These are phyloP conservation scores for Xylaria sp. DNA, from an alignment of 2,329 filamentous ascomycete genomes.

Conservation along the genomic window DNA sequence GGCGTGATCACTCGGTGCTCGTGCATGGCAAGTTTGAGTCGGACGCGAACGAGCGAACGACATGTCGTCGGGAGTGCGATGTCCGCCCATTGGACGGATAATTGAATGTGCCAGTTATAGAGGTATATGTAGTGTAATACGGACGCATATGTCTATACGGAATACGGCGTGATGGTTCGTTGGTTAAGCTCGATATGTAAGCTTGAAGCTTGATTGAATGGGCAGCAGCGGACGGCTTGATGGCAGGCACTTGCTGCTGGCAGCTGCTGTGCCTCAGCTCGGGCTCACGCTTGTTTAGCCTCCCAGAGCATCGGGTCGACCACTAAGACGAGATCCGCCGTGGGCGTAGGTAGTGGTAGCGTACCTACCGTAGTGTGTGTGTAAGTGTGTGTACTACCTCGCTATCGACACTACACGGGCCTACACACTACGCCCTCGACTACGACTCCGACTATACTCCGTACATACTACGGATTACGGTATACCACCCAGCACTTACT, in stretches of 20 bases:
- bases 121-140: background rate
- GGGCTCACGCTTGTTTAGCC: slow-evolving; percentile 34
- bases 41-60: background rate
- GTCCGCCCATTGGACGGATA: background rate
- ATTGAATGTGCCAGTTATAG: background rate
- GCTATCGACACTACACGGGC: background rate
- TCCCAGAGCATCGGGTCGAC: slow-evolving; percentile 31
- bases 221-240: no score
- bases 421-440: background rate
- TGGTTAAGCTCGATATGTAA: background rate
- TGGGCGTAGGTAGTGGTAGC: background rate
- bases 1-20: background rate
- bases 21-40: background rate
- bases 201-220: background rate
- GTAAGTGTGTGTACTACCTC: background rate
- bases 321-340: slow-evolving; percentile 24
- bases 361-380: slow-evolving; percentile 6
- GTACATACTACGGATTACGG: no score
- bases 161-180: slow-evolving; percentile 3
- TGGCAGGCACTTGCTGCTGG: no score
- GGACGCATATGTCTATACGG: background rate
- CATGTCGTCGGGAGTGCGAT: background rate
- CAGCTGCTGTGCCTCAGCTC: slow-evolving; percentile 20
- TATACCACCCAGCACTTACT: background rate
- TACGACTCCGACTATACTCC: no score